Conservation (phyloP, 1,284 basidiomycete species). For the Cronartium ribicola region DNA sequence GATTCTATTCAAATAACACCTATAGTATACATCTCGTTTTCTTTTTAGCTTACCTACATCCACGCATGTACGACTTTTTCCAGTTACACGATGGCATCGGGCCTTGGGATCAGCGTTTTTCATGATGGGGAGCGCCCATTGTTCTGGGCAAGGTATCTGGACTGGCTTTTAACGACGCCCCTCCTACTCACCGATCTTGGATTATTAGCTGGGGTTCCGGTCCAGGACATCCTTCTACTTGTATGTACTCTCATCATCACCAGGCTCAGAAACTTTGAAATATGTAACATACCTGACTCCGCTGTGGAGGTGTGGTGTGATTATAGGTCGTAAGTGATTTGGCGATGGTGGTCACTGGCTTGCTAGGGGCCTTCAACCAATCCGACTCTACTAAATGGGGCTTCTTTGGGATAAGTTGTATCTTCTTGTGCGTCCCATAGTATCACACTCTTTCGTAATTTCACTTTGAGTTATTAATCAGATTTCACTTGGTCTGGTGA, state of each 20-base stretch:
- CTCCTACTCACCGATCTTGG: slow-evolving; percentile 8
- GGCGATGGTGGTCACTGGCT: not conserved
- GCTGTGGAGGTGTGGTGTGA: not conserved
- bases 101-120: not conserved
- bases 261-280: not conserved
- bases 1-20: not conserved
- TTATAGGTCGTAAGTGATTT: slow-evolving; percentile 3
- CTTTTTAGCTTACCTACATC: not conserved
- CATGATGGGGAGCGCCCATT: not conserved
- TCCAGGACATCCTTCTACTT: not conserved
- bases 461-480: too few species aligned
- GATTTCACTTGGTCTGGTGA: too few species aligned
- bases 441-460: too few species aligned
- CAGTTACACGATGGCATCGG: not conserved
- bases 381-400: slow-evolving; percentile 10
- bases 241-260: not conserved
- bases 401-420: not conserved
- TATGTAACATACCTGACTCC: not conserved
- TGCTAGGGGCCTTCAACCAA: not conserved
- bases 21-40: not conserved
- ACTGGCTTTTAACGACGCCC: slow-evolving; percentile 5
- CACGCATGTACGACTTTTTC: not conserved
- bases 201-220: not conserved
- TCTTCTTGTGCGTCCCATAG: slow-evolving; percentile 1
- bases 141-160: not conserved